phyloP scores from a whole-genome alignment of 306 rosid species.

The Pachyrhizus erosus region DNA sequence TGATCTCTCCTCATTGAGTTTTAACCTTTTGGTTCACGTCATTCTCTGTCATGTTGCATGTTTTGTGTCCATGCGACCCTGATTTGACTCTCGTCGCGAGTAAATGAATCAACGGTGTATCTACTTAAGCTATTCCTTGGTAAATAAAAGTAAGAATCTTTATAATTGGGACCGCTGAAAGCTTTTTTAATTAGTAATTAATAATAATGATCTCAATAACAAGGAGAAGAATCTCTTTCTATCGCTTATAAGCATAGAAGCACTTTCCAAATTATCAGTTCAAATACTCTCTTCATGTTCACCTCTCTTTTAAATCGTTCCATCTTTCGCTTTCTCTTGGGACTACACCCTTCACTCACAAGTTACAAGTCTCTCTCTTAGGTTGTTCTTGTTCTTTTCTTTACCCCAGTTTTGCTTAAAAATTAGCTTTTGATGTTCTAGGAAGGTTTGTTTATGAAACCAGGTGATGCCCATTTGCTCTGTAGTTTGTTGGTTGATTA shows the following conservation, averaged over 20 bases:
- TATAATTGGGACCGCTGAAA: too few relatives aligned
- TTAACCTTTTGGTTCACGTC: background rate
- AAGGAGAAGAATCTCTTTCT: background rate
- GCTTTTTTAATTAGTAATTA: background rate
- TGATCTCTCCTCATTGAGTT: constrained; percentile 58
- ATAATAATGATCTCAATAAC: background rate
- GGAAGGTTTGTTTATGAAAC: constrained; percentile 2
- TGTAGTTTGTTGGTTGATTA: constrained; percentile 9
- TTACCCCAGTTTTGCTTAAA: background rate
- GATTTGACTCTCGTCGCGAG: too few relatives aligned
- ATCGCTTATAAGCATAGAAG: constrained; percentile 17
- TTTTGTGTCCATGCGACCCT: too few relatives aligned
- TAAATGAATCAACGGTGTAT: too few relatives aligned
- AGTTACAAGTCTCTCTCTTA: background rate
- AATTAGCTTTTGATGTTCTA: background rate
- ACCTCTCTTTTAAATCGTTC: constrained; percentile 6
- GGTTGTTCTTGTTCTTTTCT: constrained; percentile 1
- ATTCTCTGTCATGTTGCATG: too few relatives aligned
- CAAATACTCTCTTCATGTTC: background rate
- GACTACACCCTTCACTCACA: constrained; percentile 33
- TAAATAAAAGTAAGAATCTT: too few relatives aligned
- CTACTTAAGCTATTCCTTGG: too few relatives aligned
- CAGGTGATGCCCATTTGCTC: background rate
- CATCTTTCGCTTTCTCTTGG: background rate
- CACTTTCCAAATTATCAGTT: constrained; percentile 23